Percentiles rank a stretch among this genome's conserved stretches.
Conservation (phyloP, 1,284 basidiomycete genomes). For the Pseudozyma hubeiensis region DNA sequence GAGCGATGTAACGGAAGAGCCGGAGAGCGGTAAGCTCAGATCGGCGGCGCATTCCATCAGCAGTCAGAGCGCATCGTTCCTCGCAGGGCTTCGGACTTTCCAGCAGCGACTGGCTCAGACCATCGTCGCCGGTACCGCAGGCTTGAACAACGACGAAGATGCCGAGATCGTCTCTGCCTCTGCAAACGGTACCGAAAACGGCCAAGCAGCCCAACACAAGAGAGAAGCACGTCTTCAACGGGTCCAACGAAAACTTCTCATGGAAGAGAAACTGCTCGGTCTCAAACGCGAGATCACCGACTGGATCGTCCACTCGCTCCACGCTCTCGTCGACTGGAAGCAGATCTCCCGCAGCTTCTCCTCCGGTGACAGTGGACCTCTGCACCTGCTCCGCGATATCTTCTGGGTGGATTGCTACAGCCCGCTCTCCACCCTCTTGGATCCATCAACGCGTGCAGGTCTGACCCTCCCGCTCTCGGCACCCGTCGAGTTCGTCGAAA, state of each 20-base stretch:
- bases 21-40: conserved; percentile 9
- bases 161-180: conserved; percentile 1
- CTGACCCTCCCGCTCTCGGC: conserved; percentile 26
- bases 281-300: conserved; percentile 51
- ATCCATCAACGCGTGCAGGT: conserved; percentile 31
- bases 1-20: conserved; percentile 10
- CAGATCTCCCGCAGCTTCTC: conserved; percentile 10
- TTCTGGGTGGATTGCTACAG: conserved; percentile 42
- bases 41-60: conserved; percentile 16
- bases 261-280: conserved; percentile 49
- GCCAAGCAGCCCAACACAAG: conserved; percentile 15
- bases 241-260: conserved; percentile 39
- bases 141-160: conserved; percentile 24
- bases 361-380: not conserved
- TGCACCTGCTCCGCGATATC: conserved; percentile 33
- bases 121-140: conserved; percentile 25
- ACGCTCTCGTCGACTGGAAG: conserved; percentile 37
- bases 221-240: conserved; percentile 38
- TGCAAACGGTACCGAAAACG: conserved; percentile 1
- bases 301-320: conserved; percentile 31
- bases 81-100: conserved; percentile 39
- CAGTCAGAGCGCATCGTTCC: conserved; percentile 27
- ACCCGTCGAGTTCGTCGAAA: conserved; percentile 37
- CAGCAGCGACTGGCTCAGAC: conserved; percentile 42
- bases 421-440: conserved; percentile 30